Percentiles rank a stretch among this genome's conserved stretches.
phyloP scores from a whole-genome alignment of 1,284 basidiomycete genomes.

The Pyrrhoderma noxium region DNA sequence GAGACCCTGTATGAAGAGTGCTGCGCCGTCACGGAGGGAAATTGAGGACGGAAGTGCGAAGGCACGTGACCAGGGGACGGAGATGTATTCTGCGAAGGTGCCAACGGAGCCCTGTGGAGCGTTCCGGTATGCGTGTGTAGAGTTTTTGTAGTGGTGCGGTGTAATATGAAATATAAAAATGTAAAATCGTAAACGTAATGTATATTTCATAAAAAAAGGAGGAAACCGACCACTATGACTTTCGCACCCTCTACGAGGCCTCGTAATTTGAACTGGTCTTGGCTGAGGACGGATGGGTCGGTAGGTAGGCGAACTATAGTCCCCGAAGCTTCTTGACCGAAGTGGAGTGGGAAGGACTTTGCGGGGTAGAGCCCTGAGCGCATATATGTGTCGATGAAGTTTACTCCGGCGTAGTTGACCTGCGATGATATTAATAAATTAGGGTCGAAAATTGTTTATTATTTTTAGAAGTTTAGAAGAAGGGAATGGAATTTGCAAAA shows the following conservation, averaged over 20 bases:
- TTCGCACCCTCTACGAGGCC: slow-evolving; percentile 53
- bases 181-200: no score
- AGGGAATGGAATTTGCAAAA: background rate
- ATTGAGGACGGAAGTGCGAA: slow-evolving; percentile 56
- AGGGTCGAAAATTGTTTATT: no score
- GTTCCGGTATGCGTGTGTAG: no score
- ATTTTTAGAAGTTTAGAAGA: no score
- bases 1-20: slow-evolving; percentile 67
- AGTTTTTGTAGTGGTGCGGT: no score
- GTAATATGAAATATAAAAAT: no score
- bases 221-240: slow-evolving; percentile 52
- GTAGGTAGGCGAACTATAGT: slow-evolving; percentile 67
- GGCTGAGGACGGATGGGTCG: slow-evolving; percentile 43
- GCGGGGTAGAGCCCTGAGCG: slow-evolving; percentile 50
- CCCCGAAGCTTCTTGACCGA: slow-evolving; percentile 80
- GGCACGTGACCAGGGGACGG: slow-evolving; percentile 57
- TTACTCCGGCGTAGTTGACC: slow-evolving; percentile 56
- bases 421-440: slow-evolving; percentile 31
- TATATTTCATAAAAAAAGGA: no score
- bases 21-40: slow-evolving; percentile 60
- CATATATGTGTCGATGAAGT: slow-evolving; percentile 86
- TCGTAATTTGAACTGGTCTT: slow-evolving; percentile 53
- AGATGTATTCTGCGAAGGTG: slow-evolving; percentile 71
- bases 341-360: slow-evolving; percentile 57
- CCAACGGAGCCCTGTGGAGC: slow-evolving; percentile 31